These are phyloP conservation scores for Dissoconium aciculare DNA, from an alignment of 2,329 filamentous ascomycete genomes.

Conservation along the genomic window DNA sequence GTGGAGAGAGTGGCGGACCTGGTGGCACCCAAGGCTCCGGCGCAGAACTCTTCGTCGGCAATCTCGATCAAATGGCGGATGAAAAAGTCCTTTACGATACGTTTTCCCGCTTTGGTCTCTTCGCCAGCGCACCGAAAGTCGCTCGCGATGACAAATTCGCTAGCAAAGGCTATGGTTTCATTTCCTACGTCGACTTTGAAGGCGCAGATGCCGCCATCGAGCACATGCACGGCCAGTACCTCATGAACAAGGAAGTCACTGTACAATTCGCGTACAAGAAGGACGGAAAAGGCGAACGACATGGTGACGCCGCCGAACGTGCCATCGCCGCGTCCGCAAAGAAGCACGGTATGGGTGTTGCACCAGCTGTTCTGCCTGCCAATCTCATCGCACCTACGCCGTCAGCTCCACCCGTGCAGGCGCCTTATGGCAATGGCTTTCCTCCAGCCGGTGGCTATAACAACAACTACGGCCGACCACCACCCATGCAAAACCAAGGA, in stretches of 20 bases:
- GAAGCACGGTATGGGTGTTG: constrained; percentile 80
- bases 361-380: constrained; percentile 59
- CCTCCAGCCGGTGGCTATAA: constrained; percentile 1
- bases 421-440: constrained; percentile 21
- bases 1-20: constrained; percentile 73
- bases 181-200: constrained; percentile 86
- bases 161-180: constrained; percentile 91
- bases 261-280: constrained; percentile 99
- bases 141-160: constrained; percentile 77
- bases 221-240: constrained; percentile 90
- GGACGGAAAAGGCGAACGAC: constrained; percentile 90
- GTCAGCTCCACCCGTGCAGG: constrained; percentile 29
- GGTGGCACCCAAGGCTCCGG: constrained; percentile 83
- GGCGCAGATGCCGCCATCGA: constrained; percentile 79
- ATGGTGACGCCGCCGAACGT: constrained; percentile 86
- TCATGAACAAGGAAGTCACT: constrained; percentile 91
- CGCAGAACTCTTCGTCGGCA: constrained; percentile 92
- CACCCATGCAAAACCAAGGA: too few species aligned
- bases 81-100: constrained; percentile 94
- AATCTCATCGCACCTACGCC: constrained; percentile 45
- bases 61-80: constrained; percentile 84
- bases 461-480: not conserved
- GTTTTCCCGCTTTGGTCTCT: constrained; percentile 78
- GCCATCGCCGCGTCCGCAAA: constrained; percentile 83
- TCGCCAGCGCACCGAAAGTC: constrained; percentile 76